Percentiles rank a stretch among this genome's conserved stretches.
Evolutionary conservation across 768 basidiomycete species (phyloP).

Genomic region (Amanita pallidorosea): DNA sequence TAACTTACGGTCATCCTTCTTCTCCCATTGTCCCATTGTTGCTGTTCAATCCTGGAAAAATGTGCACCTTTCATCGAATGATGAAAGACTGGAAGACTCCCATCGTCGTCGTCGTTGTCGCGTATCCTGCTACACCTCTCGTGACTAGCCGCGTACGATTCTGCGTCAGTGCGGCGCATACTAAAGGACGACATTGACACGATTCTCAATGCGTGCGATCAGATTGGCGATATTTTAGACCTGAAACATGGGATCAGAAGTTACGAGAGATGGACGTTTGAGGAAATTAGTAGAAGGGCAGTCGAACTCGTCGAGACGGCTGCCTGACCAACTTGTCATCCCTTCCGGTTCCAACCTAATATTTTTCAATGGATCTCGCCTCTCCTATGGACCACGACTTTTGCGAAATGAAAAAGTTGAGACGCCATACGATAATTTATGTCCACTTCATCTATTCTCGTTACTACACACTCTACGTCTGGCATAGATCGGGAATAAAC

Average conservation of each 20-base stretch:
- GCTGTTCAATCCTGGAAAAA: conserved; percentile 89
- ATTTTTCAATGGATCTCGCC: neutral
- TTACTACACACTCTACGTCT: neutral
- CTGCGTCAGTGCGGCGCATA: conserved; percentile 91
- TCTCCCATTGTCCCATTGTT: conserved; percentile 92
- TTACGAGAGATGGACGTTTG: conserved; percentile 65
- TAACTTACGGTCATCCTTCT: conserved; percentile 85
- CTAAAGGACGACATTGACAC: conserved; percentile 93
- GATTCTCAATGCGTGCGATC: conserved; percentile 79
- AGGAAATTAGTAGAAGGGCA: conserved; percentile 61
- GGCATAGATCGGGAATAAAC: neutral
- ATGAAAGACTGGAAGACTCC: conserved; percentile 76
- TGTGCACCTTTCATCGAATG: conserved; percentile 83
- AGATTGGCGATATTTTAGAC: conserved; percentile 83
- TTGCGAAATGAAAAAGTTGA: neutral
- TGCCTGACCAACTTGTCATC: neutral
- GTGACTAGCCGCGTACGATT: conserved; percentile 85
- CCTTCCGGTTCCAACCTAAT: neutral
- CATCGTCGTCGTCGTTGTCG: conserved; percentile 83
- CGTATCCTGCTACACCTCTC: conserved; percentile 84
- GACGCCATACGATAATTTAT: neutral
- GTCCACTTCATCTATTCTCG: neutral
- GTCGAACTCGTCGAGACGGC: conserved; percentile 41
- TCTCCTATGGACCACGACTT: neutral
- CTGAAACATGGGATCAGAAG: conserved; percentile 61